Evolutionary conservation across 106 monocot species (phyloP), one percentile per base, ranked within the genome.

Genomic region (Allium fistulosum): DNA sequence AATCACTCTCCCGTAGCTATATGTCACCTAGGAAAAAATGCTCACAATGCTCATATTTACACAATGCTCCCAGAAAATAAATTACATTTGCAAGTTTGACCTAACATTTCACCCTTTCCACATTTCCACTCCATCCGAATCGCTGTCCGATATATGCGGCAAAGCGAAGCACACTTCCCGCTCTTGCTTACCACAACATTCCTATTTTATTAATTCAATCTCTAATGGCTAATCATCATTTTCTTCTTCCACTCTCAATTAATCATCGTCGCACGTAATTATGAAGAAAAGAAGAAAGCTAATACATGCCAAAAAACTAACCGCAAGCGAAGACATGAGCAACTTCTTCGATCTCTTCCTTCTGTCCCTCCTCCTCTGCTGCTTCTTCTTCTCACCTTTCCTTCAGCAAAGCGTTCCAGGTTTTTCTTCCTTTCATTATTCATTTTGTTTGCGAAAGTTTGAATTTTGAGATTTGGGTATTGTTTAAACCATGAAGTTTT

Each of bases 361-460:
- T 26, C 26, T 52, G 51, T 15, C 52, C 51, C 52, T 66, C 51
- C 22, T 66, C 66, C 17, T 26, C 49, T n/a, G 17, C 66, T 11
- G 50, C 51, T 48, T 66, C 66, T 11, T 66, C 66, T 51, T 17
- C 66, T 66, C 66, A 22, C 66, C 66, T 9, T 48, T 66, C 22
- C 51, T 66, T 52, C 51, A 37, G 37, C 37, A n/a, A 10, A 52
- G 51, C 51, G 52, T 51, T 26, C 66, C 51, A 51, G 66, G 66
- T 17, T 17, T 59, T 59, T 59, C 18, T 59, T 59, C 2, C 22
- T 5, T 17, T 17, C n/a, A 59, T 17, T 9, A 59, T 17, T 15
- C 9, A 16, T 59, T 17, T 7, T 11, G 10, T 37, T 12, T 8
- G 7, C 9, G 0, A 51, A 26, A 14, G 6, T 50, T 51, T 51